Evolutionary conservation across 1,284 basidiomycete species (phyloP).

Genomic region (Moniliella sp.): DNA sequence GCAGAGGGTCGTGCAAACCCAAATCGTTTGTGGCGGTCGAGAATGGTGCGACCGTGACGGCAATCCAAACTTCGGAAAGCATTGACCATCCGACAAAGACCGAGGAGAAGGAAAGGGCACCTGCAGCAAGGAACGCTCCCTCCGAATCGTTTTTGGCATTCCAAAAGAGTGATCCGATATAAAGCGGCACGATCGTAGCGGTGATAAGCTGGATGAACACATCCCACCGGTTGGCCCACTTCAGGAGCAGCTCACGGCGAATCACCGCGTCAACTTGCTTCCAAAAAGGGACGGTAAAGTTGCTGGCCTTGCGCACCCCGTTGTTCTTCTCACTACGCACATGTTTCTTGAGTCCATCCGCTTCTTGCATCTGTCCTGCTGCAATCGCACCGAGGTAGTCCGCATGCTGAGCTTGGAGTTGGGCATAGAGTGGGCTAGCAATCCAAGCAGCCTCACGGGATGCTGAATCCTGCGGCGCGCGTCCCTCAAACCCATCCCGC

Average conservation of each 20-base stretch:
- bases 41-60: constrained; percentile 49
- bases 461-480: constrained; percentile 37
- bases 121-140: constrained; percentile 5
- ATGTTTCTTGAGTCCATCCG: constrained; percentile 7
- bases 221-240: constrained; percentile 11
- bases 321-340: constrained; percentile 14
- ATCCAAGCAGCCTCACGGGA: constrained; percentile 18
- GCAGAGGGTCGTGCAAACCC: constrained; percentile 36
- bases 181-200: constrained; percentile 18
- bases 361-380: constrained; percentile 6
- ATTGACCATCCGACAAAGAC: constrained; percentile 25
- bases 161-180: constrained; percentile 17
- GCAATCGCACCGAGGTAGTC: constrained; percentile 14
- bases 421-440: constrained; percentile 7
- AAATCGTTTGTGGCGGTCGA: constrained; percentile 41
- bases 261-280: constrained; percentile 13
- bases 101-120: constrained; percentile 20
- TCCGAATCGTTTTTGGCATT: constrained; percentile 10
- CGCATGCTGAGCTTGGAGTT: constrained; percentile 13
- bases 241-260: constrained; percentile 17
- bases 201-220: constrained; percentile 19
- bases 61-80: constrained; percentile 46
- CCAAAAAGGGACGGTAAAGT: constrained; percentile 17
- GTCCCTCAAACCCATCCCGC: constrained; percentile 38
- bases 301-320: constrained; percentile 11